A percentile compares a stretch with the other conserved stretches of the same genome.
These are phyloP conservation scores for Glarea lozoyensis DNA, from an alignment of 495 filamentous ascomycete genomes.

Conservation along the genomic window DNA sequence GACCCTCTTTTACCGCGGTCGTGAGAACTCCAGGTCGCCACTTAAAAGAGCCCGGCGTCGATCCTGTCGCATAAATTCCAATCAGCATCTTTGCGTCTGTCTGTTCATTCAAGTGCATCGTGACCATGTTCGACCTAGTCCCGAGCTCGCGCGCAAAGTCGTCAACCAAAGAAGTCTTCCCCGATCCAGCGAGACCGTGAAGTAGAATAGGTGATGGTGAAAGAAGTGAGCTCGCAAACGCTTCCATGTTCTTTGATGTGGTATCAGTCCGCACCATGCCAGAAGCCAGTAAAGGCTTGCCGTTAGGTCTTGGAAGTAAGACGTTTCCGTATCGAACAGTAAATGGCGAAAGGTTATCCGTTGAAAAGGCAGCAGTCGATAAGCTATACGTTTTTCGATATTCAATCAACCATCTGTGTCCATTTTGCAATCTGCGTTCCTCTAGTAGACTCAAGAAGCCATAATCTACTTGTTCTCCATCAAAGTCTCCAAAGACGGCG, in stretches of 20 bases:
- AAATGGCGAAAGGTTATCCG: slow-evolving; percentile 16
- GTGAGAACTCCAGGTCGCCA: slow-evolving; percentile 95
- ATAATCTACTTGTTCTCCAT: slow-evolving; percentile 73
- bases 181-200: slow-evolving; percentile 75
- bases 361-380: slow-evolving; percentile 26
- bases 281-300: slow-evolving; percentile 36
- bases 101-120: slow-evolving; percentile 92
- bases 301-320: slow-evolving; percentile 57
- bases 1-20: slow-evolving; percentile 83
- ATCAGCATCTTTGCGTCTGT: slow-evolving; percentile 92
- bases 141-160: slow-evolving; percentile 71
- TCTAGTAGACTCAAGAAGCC: slow-evolving; percentile 78
- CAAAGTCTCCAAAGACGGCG: slow-evolving; percentile 59
- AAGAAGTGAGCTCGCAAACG: slow-evolving; percentile 57
- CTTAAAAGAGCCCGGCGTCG: slow-evolving; percentile 75
- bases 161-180: slow-evolving; percentile 82
- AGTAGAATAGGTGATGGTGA: slow-evolving; percentile 63
- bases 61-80: slow-evolving; percentile 82
- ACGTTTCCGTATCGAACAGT: slow-evolving; percentile 45
- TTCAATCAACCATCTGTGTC: no score
- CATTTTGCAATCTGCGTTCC: slow-evolving; percentile 39
- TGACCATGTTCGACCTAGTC: slow-evolving; percentile 69
- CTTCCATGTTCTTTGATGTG: slow-evolving; percentile 57
- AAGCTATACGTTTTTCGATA: no score
- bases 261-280: slow-evolving; percentile 65